phyloP scores from a whole-genome alignment of 345 rosid species.

The Arabidopsis arenosa region DNA sequence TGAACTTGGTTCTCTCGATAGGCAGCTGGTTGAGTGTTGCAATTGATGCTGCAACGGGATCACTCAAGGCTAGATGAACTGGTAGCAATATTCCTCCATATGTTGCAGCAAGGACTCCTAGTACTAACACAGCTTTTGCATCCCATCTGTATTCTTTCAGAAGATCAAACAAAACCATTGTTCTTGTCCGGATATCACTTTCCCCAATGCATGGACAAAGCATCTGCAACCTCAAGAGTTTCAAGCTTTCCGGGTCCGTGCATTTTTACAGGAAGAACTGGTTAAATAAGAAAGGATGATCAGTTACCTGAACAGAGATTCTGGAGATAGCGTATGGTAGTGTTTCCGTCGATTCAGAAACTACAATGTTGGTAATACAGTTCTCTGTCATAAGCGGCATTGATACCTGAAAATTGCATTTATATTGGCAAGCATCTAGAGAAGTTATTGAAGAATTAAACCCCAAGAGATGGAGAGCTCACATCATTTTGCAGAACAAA shows the following conservation, averaged over 20 bases:
- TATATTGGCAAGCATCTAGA: slow-evolving; percentile 10
- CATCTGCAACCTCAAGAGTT: slow-evolving; percentile 55
- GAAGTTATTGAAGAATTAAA: slow-evolving; percentile 16
- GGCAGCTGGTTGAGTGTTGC: slow-evolving; percentile 64
- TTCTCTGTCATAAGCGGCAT: slow-evolving; percentile 25
- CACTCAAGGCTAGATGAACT: slow-evolving; percentile 50
- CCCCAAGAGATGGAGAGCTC: slow-evolving; percentile 12
- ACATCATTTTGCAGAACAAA: slow-evolving; percentile 50
- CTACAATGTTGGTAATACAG: slow-evolving; percentile 48
- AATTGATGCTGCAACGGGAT: slow-evolving; percentile 64
- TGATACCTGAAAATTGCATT: slow-evolving; percentile 49
- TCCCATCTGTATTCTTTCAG: slow-evolving; percentile 74
- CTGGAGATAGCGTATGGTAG: slow-evolving; percentile 51
- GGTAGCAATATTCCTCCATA: slow-evolving; percentile 69
- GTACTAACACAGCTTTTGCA: slow-evolving; percentile 66
- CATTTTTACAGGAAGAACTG: neutral
- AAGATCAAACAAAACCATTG: slow-evolving; percentile 63
- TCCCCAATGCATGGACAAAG: slow-evolving; percentile 47
- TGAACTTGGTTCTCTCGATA: slow-evolving; percentile 45
- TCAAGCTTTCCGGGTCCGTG: slow-evolving; percentile 1
- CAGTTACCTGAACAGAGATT: slow-evolving; percentile 56
- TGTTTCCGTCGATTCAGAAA: slow-evolving; percentile 53
- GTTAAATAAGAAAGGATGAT: slow-evolving; percentile 19
- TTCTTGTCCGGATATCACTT: slow-evolving; percentile 52
- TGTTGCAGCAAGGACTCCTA: slow-evolving; percentile 67